Evolutionary conservation across 495 filamentous ascomycete species (phyloP).

Genomic region (Neurospora sp.): DNA sequence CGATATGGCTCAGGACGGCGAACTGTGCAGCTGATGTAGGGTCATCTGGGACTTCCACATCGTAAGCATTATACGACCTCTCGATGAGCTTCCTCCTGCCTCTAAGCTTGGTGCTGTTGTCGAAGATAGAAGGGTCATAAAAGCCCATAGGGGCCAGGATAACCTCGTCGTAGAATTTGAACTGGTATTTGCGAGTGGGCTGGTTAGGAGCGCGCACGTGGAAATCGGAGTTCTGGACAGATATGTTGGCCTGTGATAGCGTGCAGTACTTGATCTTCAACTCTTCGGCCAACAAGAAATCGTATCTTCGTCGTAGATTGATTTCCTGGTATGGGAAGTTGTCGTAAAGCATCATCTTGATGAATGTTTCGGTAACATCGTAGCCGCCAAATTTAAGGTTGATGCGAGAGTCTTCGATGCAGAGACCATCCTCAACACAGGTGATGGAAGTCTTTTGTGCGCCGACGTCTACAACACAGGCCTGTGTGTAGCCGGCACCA

Average conservation of each 20-base stretch:
- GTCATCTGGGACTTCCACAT: conserved; percentile 74
- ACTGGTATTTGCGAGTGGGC: conserved; percentile 80
- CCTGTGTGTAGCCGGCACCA: conserved; percentile 86
- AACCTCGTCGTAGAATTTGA: conserved; percentile 92
- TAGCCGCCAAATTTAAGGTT: conserved; percentile 90
- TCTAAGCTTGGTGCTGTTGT: conserved; percentile 64
- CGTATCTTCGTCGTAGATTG: conserved; percentile 80
- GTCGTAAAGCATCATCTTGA: conserved; percentile 95
- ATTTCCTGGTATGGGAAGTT: conserved; percentile 91
- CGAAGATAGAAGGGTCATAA: conserved; percentile 80
- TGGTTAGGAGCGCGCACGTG: conserved; percentile 80
- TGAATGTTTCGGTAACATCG: conserved; percentile 88
- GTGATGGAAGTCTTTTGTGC: conserved; percentile 97
- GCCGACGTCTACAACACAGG: conserved; percentile 92
- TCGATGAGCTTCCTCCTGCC: conserved; percentile 69
- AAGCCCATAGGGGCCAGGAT: conserved; percentile 83
- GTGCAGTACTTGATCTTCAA: conserved; percentile 84
- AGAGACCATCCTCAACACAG: conserved; percentile 95
- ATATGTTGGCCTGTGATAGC: conserved; percentile 73
- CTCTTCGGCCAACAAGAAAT: conserved; percentile 90
- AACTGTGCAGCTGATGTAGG: conserved; percentile 78
- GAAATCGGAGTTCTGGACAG: conserved; percentile 73
- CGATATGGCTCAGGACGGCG: conserved; percentile 59
- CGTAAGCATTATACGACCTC: conserved; percentile 86
- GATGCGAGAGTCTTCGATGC: conserved; percentile 77